Base-by-base conservation (phyloP, 495 filamentous ascomycete species). In the Trichoderma asperelloides region DNA sequence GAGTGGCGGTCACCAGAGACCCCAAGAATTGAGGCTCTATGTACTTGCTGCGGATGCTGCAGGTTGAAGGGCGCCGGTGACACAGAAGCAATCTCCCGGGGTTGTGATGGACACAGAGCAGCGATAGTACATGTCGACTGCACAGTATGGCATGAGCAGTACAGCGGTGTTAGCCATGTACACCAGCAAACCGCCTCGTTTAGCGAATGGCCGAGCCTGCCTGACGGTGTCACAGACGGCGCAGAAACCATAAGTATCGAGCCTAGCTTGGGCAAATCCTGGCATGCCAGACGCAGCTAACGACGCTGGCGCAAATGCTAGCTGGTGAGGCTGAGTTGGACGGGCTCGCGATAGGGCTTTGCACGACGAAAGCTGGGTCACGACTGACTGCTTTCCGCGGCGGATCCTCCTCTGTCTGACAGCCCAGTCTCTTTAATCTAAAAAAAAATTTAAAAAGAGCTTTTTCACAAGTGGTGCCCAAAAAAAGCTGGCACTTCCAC, bases 21-120 rank as follows among this genome's bases (percentile, higher is more conserved):
- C 55, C 55, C 55, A 12, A 60, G 55, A 60, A 60, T 60, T 60
- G 55, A 60, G 55, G 55, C 55, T 60, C 55, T 28, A 60, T n/a
- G n/a, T n/a, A n/a, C 55, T 33, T 23, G 55, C 55, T 30, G 55
- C 30, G 55, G 55, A 60, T 30, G 9, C 55, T 9, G 33, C 33
- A 18, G 16, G 49, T n/a, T 57, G 49, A 57, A 57, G 23, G 23
- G 23, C 25, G 25, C 55, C 27, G 15, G 55, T 60, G 25, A 60
- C 55, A 60, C 55, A 18, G 27, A 60, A 28, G 12, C 27, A 18
- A 23, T 21, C 43, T 12, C 55, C 25, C 55, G 15, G 55, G 25
- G n/a, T 9, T 51, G 21, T 23, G 16, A 18, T 5, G 13, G 5
- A 16, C 41, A 12, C 41, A 45, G 11, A 37, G 41, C 41, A 45